Conservation (phyloP, 2,329 filamentous ascomycete genomes). For the Daldinia eschscholtzii region DNA sequence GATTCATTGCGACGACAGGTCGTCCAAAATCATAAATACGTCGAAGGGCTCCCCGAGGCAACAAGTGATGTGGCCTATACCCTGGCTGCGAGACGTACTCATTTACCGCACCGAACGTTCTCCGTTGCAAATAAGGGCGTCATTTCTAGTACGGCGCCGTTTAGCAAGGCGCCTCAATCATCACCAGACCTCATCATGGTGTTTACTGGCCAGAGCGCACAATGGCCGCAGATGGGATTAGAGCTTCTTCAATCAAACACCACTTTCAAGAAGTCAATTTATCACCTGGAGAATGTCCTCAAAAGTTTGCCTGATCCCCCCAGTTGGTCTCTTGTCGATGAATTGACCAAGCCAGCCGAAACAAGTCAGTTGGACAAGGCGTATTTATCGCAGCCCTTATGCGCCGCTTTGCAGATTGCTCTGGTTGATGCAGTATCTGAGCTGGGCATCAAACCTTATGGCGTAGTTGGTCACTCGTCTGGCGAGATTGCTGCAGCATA, state of each 20-base stretch:
- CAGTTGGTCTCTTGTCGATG: conserved; percentile 11
- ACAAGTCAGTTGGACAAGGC: conserved; percentile 44
- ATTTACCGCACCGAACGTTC: conserved; percentile 37
- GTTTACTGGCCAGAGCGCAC: conserved; percentile 46
- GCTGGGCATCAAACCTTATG: conserved; percentile 30
- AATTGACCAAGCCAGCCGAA: conserved; percentile 33
- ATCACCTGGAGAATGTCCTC: conserved; percentile 16
- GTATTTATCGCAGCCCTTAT: conserved; percentile 50
- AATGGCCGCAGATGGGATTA: conserved; percentile 45
- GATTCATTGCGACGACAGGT: conserved; percentile 25
- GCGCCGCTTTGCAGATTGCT: conserved; percentile 45
- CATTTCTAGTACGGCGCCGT: conserved; percentile 3
- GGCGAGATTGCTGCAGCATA: conserved; percentile 62
- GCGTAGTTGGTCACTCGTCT: conserved; percentile 50
- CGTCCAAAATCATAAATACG: not conserved
- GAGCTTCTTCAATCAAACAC: conserved; percentile 35
- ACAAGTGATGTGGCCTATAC: conserved; percentile 41
- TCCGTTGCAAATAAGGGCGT: conserved; percentile 25
- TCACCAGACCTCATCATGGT: conserved; percentile 35
- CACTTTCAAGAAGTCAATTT: conserved; percentile 27
- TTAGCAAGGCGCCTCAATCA: not conserved
- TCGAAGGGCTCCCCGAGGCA: conserved; percentile 22
- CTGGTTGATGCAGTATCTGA: conserved; percentile 37
- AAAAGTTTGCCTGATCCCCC: not conserved
- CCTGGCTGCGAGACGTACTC: conserved; percentile 35